Base-by-base conservation (phyloP, 805 yeast species). In the Saturnispora zaruensis region DNA sequence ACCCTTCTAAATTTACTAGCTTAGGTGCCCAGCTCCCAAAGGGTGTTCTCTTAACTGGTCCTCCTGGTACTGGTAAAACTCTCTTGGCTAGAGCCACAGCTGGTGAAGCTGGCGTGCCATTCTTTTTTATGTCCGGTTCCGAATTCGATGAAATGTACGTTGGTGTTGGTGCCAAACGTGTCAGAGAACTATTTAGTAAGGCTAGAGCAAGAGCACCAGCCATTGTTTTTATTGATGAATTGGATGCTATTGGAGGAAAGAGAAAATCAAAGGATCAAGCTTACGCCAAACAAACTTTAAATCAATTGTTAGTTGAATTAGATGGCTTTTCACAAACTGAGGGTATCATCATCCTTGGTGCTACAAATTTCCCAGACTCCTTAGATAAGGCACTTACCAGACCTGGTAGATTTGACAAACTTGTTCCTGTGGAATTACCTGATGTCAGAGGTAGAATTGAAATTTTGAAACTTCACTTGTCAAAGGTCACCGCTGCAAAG, bases 21-120 rank as follows among this genome's bases (percentile, higher is more conserved):
- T 76, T 93, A 45, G 99, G 99, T 57, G 99, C 99, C 46, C 90
- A 90, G 67, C 75, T 93, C 60, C 98, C 99, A 51, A 93, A 91
- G 66, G 99, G 99, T 74, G 96, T 93, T 6, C 72, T 93, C 52
- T 74, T 91, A 56, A 93, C 98, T 11, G 99, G 99, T 43, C 99
- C 99, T 36, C 99, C 99, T 40, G 99, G 99, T 69, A 91, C 99
- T 5, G 99, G 99, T 78, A 91, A 93, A 66, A 93, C 99, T 1
- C 73, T 91, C 57, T 77, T 93, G 55, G 98, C 98, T 0, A 81
- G 98, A 60, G 98, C 99, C 26, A 95, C 96, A 28, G 99, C 99
- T 6, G 98, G 98, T 55, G 98, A 91, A 69, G 98, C 99, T 6
- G 98, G 96, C 50, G 98, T 93, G 23, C 99, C 98, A 41, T 93